These are phyloP conservation scores for Yamadazyma ubonensis DNA, from an alignment of 805 yeast species.

Conservation along the genomic window DNA sequence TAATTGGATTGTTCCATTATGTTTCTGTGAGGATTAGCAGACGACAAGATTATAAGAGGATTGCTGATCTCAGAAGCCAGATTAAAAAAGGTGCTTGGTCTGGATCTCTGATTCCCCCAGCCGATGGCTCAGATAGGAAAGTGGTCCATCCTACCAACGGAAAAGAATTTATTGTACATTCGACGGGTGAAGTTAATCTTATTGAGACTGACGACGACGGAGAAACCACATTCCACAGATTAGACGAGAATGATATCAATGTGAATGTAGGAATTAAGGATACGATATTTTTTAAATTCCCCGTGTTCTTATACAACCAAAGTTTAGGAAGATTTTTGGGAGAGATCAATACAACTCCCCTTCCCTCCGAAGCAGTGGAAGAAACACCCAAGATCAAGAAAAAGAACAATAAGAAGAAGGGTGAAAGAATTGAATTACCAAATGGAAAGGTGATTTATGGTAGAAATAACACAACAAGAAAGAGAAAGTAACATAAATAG, in stretches of 20 bases:
- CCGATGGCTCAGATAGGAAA: conserved; percentile 49
- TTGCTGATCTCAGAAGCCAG: conserved; percentile 50
- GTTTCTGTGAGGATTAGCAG: conserved; percentile 53
- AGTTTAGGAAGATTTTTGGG: conserved; percentile 38
- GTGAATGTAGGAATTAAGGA: conserved; percentile 50
- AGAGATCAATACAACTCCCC: conserved; percentile 4
- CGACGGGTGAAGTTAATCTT: conserved; percentile 56
- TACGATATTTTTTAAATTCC: conserved; percentile 42
- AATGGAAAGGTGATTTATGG: conserved; percentile 58
- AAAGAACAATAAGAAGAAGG: conserved; percentile 34
- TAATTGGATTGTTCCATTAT: conserved; percentile 59
- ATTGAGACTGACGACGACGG: conserved; percentile 42
- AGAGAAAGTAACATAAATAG: conserved; percentile 12
- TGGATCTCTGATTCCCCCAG: conserved; percentile 46
- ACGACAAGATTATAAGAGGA: conserved; percentile 55
- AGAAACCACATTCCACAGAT: conserved; percentile 32
- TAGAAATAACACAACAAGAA: conserved; percentile 14
- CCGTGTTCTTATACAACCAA: conserved; percentile 44
- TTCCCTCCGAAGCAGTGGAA: conserved; percentile 10
- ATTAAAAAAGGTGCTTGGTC: conserved; percentile 59
- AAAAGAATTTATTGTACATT: conserved; percentile 53
- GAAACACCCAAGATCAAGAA: conserved; percentile 22
- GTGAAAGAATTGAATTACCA: conserved; percentile 51
- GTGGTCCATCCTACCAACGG: conserved; percentile 43
- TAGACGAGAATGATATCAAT: conserved; percentile 50